Conservation (phyloP, 2,329 filamentous ascomycete genomes). For the Aureobasidium sp. region DNA sequence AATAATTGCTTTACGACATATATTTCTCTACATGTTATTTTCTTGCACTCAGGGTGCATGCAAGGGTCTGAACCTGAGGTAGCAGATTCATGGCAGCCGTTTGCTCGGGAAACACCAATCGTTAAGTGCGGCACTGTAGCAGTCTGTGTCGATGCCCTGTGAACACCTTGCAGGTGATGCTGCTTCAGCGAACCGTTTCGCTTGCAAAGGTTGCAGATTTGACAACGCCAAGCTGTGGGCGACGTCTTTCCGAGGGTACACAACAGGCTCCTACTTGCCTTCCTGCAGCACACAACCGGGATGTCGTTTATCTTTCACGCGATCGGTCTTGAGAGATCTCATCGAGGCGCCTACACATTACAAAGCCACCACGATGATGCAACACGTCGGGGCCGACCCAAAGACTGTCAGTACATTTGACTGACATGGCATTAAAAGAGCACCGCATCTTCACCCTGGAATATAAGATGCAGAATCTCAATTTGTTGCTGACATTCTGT, state of each 20-base stretch:
- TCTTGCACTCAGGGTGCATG: not conserved
- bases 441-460: not conserved
- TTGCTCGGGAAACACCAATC: not conserved
- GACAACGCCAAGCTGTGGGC: conserved; percentile 3
- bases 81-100: not conserved
- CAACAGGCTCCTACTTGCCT: not conserved
- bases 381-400: not conserved
- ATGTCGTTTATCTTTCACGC: not conserved
- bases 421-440: not conserved
- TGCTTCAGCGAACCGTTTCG: conserved; percentile 1
- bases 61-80: not conserved
- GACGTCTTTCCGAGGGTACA: conserved; percentile 6
- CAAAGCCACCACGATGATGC: not conserved
- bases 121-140: not conserved
- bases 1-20: not conserved
- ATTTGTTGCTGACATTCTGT: not conserved
- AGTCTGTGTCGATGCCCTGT: not conserved
- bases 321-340: not conserved
- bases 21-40: not conserved
- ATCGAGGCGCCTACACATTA: not conserved
- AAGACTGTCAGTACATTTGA: not conserved
- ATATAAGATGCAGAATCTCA: not conserved
- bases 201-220: conserved; percentile 1
- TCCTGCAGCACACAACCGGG: conserved; percentile 9
- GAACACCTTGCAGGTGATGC: conserved; percentile 9